Conservation (phyloP, 352 stramenopile species). For the Aphanomyces stellatus region DNA sequence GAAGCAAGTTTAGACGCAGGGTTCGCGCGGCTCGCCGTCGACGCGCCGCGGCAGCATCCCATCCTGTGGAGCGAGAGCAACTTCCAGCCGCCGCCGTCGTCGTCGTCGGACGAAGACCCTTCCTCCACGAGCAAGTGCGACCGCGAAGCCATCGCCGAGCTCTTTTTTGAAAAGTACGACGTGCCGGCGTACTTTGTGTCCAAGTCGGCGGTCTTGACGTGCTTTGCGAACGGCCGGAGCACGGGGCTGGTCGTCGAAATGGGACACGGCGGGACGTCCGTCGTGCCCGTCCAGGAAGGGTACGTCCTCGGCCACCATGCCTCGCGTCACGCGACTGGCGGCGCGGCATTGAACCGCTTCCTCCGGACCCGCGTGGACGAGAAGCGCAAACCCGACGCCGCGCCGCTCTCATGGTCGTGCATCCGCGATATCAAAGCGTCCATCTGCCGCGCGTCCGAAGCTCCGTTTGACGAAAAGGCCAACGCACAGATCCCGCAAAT, state of each 20-base stretch:
- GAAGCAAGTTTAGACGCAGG: slow-evolving; percentile 19
- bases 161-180: slow-evolving; percentile 75
- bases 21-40: neutral
- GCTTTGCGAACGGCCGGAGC: slow-evolving; percentile 75
- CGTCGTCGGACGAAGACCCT: neutral
- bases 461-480: slow-evolving; percentile 55
- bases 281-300: slow-evolving; percentile 68
- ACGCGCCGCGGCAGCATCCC: neutral
- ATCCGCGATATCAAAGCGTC: slow-evolving; percentile 68
- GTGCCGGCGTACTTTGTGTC: slow-evolving; percentile 67
- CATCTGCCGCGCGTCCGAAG: slow-evolving; percentile 62
- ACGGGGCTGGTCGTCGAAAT: slow-evolving; percentile 75
- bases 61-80: slow-evolving; percentile 16
- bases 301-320: slow-evolving; percentile 66
- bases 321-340: slow-evolving; percentile 41
- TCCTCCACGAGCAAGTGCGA: slow-evolving; percentile 21
- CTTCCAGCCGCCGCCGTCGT: slow-evolving; percentile 20
- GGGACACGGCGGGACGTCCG: slow-evolving; percentile 63
- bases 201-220: slow-evolving; percentile 74
- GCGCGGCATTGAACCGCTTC: slow-evolving; percentile 57
- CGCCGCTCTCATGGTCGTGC: slow-evolving; percentile 40
- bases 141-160: slow-evolving; percentile 61
- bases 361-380: slow-evolving; percentile 24
- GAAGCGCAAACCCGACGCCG: slow-evolving; percentile 26
- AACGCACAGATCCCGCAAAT: slow-evolving; percentile 70